Evolutionary conservation across 257 asterid genomes (phyloP).

Genomic region (Haberlea rhodopensis): DNA sequence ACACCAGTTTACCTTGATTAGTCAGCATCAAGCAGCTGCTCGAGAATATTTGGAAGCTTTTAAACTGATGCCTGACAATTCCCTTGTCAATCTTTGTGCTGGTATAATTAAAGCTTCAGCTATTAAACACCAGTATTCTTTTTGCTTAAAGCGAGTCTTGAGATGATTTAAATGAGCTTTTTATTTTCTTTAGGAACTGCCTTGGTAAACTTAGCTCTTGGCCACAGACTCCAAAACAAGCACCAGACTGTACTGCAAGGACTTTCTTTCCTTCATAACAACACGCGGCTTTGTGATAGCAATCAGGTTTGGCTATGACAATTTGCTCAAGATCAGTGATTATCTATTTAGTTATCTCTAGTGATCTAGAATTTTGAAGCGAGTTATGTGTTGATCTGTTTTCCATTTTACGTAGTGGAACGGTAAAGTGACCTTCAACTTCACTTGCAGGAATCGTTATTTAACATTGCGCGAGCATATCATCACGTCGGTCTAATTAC

Average conservation of each 20-base stretch:
- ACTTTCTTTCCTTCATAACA: slow-evolving; percentile 65
- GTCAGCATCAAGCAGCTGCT: slow-evolving; percentile 82
- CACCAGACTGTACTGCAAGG: slow-evolving; percentile 80
- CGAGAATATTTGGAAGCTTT: slow-evolving; percentile 77
- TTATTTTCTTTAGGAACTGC: slow-evolving; percentile 54
- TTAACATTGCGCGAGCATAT: slow-evolving; percentile 75
- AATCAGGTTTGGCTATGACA: slow-evolving; percentile 50
- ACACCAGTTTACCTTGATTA: slow-evolving; percentile 67
- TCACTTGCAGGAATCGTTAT: slow-evolving; percentile 57
- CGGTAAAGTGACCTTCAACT: not conserved
- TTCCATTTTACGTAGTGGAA: too few species aligned
- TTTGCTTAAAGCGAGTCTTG: slow-evolving; percentile 7
- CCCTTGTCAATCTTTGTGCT: slow-evolving; percentile 74
- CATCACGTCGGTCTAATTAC: slow-evolving; percentile 78
- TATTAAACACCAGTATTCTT: not conserved
- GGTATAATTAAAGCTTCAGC: slow-evolving; percentile 38
- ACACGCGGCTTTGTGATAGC: slow-evolving; percentile 45
- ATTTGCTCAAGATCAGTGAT: too few species aligned
- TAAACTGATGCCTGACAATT: slow-evolving; percentile 67
- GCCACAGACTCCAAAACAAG: slow-evolving; percentile 74
- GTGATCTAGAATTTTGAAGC: too few species aligned
- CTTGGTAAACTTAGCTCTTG: slow-evolving; percentile 74
- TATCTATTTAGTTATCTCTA: too few species aligned
- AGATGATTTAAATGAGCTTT: not conserved
- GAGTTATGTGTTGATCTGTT: too few species aligned